phyloP scores from a whole-genome alignment of 2,329 filamentous ascomycete species.

The Sclerotinia spermophila region DNA sequence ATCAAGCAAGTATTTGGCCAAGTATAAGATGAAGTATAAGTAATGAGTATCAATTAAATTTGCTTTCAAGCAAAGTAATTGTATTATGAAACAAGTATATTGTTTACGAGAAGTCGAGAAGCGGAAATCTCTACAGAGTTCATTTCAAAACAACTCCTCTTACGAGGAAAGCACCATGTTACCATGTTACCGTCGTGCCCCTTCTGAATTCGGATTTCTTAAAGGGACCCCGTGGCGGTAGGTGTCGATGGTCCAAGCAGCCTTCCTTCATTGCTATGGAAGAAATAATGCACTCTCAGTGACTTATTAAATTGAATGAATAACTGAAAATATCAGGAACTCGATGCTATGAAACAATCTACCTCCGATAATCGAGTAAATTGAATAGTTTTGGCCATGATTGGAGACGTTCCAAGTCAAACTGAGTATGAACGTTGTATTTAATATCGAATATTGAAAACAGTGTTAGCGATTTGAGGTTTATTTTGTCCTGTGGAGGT shows the following conservation, averaged over 20 bases:
- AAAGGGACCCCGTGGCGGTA: not conserved
- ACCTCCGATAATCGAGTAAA: not conserved
- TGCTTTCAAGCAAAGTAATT: not conserved
- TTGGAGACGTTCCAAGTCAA: not conserved
- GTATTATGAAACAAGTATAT: not conserved
- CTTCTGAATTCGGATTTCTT: not conserved
- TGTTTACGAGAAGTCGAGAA: not conserved
- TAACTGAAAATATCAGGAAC: too few relatives aligned
- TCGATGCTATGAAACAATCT: too few relatives aligned
- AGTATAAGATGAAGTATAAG: not conserved
- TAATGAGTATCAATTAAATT: not conserved
- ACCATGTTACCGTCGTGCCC: not conserved
- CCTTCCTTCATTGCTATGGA: not conserved
- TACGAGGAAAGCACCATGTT: not conserved
- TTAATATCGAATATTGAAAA: not conserved
- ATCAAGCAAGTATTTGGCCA: not conserved
- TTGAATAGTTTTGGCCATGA: not conserved
- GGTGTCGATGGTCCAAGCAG: slow-evolving; percentile 5
- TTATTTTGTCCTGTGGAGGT: not conserved
- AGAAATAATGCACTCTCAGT: too few relatives aligned
- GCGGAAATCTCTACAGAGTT: not conserved
- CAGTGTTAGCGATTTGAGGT: too few relatives aligned
- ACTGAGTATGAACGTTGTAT: not conserved
- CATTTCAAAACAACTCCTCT: not conserved
- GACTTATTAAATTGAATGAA: too few relatives aligned